Percentiles rank a stretch among this genome's conserved stretches.
Conservation (phyloP, 208 protist genomes). For the Trypanosoma lewisi region DNA sequence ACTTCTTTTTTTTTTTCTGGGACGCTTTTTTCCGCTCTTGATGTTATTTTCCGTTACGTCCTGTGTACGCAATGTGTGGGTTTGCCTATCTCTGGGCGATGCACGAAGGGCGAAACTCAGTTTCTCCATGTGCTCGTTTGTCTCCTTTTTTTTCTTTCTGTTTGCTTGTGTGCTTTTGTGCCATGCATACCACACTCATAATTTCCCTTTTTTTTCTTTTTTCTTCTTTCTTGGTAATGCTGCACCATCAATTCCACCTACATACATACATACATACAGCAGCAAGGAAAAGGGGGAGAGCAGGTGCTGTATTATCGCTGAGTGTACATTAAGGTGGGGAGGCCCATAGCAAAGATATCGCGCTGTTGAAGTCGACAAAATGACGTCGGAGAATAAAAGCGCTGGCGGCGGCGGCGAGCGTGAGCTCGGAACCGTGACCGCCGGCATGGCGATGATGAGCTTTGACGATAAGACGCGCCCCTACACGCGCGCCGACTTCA, state of each 20-base stretch:
- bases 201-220: background rate
- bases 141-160: background rate
- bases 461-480: slow-evolving; percentile 82
- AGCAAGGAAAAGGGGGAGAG: too few relatives aligned
- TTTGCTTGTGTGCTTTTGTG: background rate
- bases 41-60: background rate
- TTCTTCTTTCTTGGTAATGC: background rate
- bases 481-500: slow-evolving; percentile 75
- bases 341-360: too few relatives aligned
- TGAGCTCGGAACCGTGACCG: slow-evolving; percentile 83
- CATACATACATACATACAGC: background rate
- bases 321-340: background rate
- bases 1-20: background rate
- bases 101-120: background rate
- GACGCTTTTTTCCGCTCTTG: background rate
- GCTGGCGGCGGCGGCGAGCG: slow-evolving; percentile 68
- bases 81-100: too few relatives aligned
- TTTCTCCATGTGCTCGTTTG: background rate
- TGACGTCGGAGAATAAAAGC: background rate
- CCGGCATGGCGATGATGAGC: slow-evolving; percentile 82
- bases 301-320: background rate
- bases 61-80: background rate
- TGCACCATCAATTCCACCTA: background rate
- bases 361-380: too few relatives aligned
- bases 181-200: background rate